A percentile compares a stretch with the other conserved stretches of the same genome.
phyloP scores from a whole-genome alignment of 2,329 filamentous ascomycete species.

The Xylariaceae sp. region DNA sequence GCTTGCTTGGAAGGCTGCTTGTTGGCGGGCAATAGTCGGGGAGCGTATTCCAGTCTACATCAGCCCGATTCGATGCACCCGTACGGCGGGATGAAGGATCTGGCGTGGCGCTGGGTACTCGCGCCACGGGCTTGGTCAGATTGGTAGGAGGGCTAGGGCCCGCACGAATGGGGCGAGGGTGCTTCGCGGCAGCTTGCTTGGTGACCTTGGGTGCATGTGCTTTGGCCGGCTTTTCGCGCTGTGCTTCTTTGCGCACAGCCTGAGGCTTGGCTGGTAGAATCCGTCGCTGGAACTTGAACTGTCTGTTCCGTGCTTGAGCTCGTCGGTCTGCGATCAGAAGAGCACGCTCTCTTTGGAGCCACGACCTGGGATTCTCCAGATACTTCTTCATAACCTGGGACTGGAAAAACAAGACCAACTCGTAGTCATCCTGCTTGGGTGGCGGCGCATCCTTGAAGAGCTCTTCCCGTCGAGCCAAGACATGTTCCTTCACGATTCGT shows the following conservation, averaged over 20 bases:
- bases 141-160: slow-evolving; percentile 32
- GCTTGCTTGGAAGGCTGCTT: slow-evolving; percentile 67
- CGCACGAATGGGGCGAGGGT: slow-evolving; percentile 42
- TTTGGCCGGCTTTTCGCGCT: slow-evolving; percentile 44
- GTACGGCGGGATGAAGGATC: slow-evolving; percentile 57
- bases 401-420: slow-evolving; percentile 58
- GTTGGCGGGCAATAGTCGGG: slow-evolving; percentile 76
- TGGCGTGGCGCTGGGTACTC: slow-evolving; percentile 52
- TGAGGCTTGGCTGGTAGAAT: slow-evolving; percentile 54
- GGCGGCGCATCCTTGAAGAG: slow-evolving; percentile 54
- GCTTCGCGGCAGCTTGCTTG: slow-evolving; percentile 31
- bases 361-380: slow-evolving; percentile 51
- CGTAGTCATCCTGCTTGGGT: slow-evolving; percentile 61
- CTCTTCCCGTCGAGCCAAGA: slow-evolving; percentile 51
- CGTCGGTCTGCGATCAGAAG: slow-evolving; percentile 56
- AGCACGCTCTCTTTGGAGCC: slow-evolving; percentile 59
- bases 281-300: slow-evolving; percentile 44
- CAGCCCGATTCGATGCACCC: slow-evolving; percentile 74
- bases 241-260: slow-evolving; percentile 39
- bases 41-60: slow-evolving; percentile 78
- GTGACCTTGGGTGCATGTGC: slow-evolving; percentile 42
- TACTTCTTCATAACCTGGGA: slow-evolving; percentile 59
- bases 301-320: slow-evolving; percentile 49
- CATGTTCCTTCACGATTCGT: slow-evolving; percentile 58
- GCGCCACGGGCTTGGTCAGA: slow-evolving; percentile 40